Percentiles rank a stretch among this genome's conserved stretches.
Conservation (phyloP, 192 early-diverging fungal genomes). For the Coemansia reversa region DNA sequence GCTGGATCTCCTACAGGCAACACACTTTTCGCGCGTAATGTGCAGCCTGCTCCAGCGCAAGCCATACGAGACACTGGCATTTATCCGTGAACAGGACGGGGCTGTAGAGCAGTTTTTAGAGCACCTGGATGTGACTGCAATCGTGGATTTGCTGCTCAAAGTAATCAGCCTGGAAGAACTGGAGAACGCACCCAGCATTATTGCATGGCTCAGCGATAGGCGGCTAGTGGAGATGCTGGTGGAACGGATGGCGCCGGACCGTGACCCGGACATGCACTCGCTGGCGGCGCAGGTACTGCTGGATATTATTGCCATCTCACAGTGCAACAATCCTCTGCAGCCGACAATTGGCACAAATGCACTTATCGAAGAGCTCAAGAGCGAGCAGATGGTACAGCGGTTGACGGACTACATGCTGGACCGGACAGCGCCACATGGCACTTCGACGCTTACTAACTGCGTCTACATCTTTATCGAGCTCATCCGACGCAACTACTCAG, state of each 20-base stretch:
- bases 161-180: conserved; percentile 91
- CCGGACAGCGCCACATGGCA: conserved; percentile 68
- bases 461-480: conserved; percentile 97
- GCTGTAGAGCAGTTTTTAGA: conserved; percentile 74
- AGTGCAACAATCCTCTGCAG: conserved; percentile 65
- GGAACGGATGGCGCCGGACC: conserved; percentile 72
- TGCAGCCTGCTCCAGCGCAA: conserved; percentile 85
- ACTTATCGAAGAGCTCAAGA: conserved; percentile 68
- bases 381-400: conserved; percentile 72
- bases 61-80: conserved; percentile 83
- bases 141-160: conserved; percentile 90
- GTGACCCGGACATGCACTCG: conserved; percentile 81
- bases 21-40: conserved; percentile 91
- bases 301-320: conserved; percentile 81
- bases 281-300: conserved; percentile 77
- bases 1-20: conserved; percentile 79
- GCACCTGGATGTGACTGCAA: conserved; percentile 84
- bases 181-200: conserved; percentile 78
- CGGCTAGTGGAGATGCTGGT: conserved; percentile 77
- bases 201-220: conserved; percentile 88
- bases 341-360: conserved; percentile 66
- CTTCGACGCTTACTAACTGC: conserved; percentile 89
- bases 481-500: conserved; percentile 89
- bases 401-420: conserved; percentile 88
- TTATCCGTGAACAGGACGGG: conserved; percentile 75